Evolutionary conservation across 805 yeast genomes (phyloP).

Genomic region (Lipomyces orientalis): DNA sequence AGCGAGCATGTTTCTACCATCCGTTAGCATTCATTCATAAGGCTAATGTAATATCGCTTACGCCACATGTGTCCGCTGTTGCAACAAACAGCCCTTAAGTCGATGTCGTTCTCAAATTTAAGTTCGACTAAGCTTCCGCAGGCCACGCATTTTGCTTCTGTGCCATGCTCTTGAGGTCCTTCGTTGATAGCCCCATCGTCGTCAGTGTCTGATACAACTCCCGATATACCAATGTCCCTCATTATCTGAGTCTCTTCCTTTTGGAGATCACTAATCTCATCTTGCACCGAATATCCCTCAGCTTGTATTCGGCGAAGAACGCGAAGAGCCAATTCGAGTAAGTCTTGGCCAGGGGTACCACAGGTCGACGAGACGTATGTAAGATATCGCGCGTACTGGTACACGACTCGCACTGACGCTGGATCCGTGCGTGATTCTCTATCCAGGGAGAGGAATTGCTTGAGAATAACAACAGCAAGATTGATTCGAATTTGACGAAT

Average conservation of each 20-base stretch:
- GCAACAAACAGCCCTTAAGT: slow-evolving; percentile 17
- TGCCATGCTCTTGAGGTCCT: not conserved
- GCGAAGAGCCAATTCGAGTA: not conserved
- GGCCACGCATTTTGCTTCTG: slow-evolving; percentile 26
- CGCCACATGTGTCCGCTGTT: slow-evolving; percentile 29
- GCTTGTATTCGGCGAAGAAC: not conserved
- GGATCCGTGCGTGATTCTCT: not conserved
- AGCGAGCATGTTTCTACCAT: slow-evolving; percentile 25
- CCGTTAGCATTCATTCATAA: not conserved
- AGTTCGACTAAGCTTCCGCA: slow-evolving; percentile 27
- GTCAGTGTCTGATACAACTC: not conserved
- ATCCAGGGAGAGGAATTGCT: not conserved
- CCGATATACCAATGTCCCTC: not conserved
- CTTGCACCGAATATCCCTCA: not conserved
- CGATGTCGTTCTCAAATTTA: not conserved
- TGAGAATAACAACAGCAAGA: not conserved
- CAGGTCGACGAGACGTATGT: not conserved
- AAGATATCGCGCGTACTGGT: slow-evolving; percentile 14
- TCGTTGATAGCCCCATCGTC: not conserved
- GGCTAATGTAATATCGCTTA: not conserved
- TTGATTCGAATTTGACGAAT: not conserved
- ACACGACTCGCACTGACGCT: slow-evolving; percentile 8
- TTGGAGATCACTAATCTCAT: not conserved
- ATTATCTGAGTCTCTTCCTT: not conserved
- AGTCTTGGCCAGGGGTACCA: not conserved